Evolutionary conservation across 2,329 filamentous ascomycete species (phyloP), one percentile per base, ranked within the genome.

Genomic region (Phialemonium atrogriseum): DNA sequence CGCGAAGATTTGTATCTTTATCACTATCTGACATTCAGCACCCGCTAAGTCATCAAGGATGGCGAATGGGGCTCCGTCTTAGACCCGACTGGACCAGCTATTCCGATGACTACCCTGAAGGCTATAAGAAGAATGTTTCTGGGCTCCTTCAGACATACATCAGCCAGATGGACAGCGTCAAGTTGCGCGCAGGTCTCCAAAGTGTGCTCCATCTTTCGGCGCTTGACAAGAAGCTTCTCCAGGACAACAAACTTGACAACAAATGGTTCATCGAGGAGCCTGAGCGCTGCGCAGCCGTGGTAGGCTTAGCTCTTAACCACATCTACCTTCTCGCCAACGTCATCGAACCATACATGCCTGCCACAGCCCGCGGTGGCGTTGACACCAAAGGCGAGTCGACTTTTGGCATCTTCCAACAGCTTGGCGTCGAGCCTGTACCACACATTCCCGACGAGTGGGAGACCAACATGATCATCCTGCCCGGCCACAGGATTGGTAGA

Each of bases 261-360:
- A 60, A 62, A 33, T 50, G 66, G 24, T 56, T 76, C 14, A 58
- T 62, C 4, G 68, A 72, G 20, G 56, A 73, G 43, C 70, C 70
- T 1, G 67, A 66, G 30, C 66, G 68, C 21, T 73, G 68, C 37
- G 59, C 62, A 21, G 64, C 67, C 7, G 69, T 76, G 11, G 68
- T 94, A 33, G 82, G 84, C 34, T 66, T 87, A n/a, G 84, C 81
- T 1, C 66, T 94, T 38, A 93, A 93, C 60, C 74, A 88, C 42
- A 77, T 89, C 33, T 77, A 89, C 51, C 77, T 95, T 19, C 70
- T 94, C 29, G 84, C 87, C 14, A 79, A 76, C 33, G 62, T 94
- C 25, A 72, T 88, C 35, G 75, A 77, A 32, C 88, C 88, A 0
- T 95, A 89, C 61, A 84, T 95, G 68, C 87, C 86, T 24, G 70